Evolutionary conservation across 208 protist species (phyloP), one percentile per base, ranked within the genome.

Genomic region (Herpetomonas samuelpessoai): DNA sequence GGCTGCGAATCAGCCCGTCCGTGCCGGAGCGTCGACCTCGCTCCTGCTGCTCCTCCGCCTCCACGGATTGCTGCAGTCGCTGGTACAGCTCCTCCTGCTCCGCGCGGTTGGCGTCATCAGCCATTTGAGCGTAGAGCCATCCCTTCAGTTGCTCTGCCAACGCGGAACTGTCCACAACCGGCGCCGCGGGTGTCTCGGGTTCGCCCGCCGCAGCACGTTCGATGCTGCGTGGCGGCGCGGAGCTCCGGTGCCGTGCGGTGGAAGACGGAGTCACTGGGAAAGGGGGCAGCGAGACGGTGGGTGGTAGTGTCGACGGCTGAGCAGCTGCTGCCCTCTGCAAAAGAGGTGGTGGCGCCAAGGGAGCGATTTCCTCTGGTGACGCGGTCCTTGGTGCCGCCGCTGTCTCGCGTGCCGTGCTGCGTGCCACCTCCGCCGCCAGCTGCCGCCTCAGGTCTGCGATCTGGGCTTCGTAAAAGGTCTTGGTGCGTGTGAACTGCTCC

Each of bases 371-470:
- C 6, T 14, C 14, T 6, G 6, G 35, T n/a, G n/a, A n/a, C n/a
- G n/a, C n/a, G n/a, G n/a, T n/a, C n/a, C n/a, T n/a, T 18, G 35
- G 35, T 14, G 35, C 35, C 9, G 35, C 6, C 35, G 6, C 35
- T 6, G 9, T 41, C 63, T 9, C 52, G 39, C 41, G 59, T 28
- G n/a, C 63, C 51, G 24, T 12, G 28, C 16, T 54, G 31, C 71
- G 74, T 6, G 30, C 62, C 30, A 72, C 50, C 65, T 84, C 76
- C 1, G 55, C 59, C n/a, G 73, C 47, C 26, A 94, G 67, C 71
- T 94, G 84, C 12, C 74, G 74, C 16, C 78, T 73, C 39, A 88
- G 68, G 69, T 94, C 88, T 1, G 82, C 79, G 45, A 94, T 63
- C 69, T 91, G 79, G 9, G 77, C 57, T 46, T 94, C 88, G 61